phyloP scores from a whole-genome alignment of 306 rosid species.

The Medicago truncatula region DNA sequence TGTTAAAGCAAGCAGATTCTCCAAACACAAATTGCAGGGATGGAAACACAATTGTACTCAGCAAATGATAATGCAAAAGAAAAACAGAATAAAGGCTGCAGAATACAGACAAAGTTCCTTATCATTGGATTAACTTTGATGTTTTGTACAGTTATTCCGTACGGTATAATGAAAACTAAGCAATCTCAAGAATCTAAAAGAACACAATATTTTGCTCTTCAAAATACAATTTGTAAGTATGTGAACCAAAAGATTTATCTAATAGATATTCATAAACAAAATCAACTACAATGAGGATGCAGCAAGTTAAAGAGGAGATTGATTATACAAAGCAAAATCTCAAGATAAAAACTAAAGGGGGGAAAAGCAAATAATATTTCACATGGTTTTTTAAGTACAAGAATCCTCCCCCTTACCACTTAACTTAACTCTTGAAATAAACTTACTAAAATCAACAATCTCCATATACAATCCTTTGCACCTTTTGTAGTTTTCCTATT shows the following conservation, averaged over 20 bases:
- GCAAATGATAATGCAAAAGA: background rate
- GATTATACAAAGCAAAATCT: conserved; percentile 59
- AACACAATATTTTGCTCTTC: conserved; percentile 20
- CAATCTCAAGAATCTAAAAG: conserved; percentile 19
- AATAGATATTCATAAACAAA: conserved; percentile 37
- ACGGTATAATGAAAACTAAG: background rate
- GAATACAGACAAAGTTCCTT: too few relatives aligned
- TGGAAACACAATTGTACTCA: conserved; percentile 6
- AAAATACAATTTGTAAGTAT: conserved; percentile 31
- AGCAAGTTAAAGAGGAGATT: conserved; percentile 46
- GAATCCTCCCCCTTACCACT: conserved; percentile 46
- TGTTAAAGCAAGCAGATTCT: conserved; percentile 4
- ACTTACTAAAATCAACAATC: conserved; percentile 30
- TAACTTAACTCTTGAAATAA: conserved; percentile 36
- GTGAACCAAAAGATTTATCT: conserved; percentile 37
- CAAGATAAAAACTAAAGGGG: conserved; percentile 18
- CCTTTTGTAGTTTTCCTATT: conserved; percentile 37
- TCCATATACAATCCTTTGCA: conserved; percentile 18
- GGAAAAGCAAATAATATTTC: conserved; percentile 41
- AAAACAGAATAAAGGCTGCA: too few relatives aligned
- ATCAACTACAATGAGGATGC: conserved; percentile 54
- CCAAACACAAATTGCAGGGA: background rate
- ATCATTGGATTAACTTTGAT: background rate
- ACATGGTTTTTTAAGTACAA: conserved; percentile 51
- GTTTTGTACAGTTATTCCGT: conserved; percentile 2